phyloP scores from a whole-genome alignment of 768 basidiomycete genomes.

The Asterophora parasitica region DNA sequence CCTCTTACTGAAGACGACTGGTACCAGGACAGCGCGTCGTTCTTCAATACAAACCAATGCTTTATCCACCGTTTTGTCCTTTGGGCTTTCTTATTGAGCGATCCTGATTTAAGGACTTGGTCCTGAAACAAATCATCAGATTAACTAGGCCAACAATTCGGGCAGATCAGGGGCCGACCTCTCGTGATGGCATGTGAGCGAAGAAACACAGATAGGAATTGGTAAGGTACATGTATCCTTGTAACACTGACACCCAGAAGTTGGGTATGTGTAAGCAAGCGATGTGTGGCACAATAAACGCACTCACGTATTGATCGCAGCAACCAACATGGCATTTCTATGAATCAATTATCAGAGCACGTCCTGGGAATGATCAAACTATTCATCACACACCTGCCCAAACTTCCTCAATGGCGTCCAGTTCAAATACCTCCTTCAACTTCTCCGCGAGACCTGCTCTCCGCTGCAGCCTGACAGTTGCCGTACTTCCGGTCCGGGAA shows the following conservation, averaged over 20 bases:
- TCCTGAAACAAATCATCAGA: conserved; percentile 45
- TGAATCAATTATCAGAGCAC: conserved; percentile 3
- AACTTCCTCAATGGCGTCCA: conserved; percentile 80
- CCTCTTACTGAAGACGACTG: conserved; percentile 78
- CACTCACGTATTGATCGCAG: conserved; percentile 82
- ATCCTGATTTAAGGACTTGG: conserved; percentile 89
- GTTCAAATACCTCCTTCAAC: conserved; percentile 81
- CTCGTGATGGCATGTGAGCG: conserved; percentile 86
- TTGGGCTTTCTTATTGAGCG: conserved; percentile 80
- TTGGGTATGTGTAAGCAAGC: neutral
- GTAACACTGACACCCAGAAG: conserved; percentile 56
- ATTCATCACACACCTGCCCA: conserved; percentile 56
- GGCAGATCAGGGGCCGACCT: conserved; percentile 45
- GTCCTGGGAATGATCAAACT: neutral
- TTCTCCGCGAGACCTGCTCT: conserved; percentile 80
- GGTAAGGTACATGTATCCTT: conserved; percentile 97
- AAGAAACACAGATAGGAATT: conserved; percentile 95
- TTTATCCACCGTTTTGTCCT: conserved; percentile 90
- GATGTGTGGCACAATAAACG: neutral
- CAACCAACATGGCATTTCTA: conserved; percentile 94
- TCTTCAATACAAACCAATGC: conserved; percentile 96
- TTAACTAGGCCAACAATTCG: neutral
- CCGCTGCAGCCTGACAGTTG: conserved; percentile 66
- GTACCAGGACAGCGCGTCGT: conserved; percentile 96
- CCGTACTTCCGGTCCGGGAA: conserved; percentile 58